A percentile compares a stretch with the other conserved stretches of the same genome.
Evolutionary conservation across 2,329 filamentous ascomycete genomes (phyloP).

Genomic region (Neonectria sp.): DNA sequence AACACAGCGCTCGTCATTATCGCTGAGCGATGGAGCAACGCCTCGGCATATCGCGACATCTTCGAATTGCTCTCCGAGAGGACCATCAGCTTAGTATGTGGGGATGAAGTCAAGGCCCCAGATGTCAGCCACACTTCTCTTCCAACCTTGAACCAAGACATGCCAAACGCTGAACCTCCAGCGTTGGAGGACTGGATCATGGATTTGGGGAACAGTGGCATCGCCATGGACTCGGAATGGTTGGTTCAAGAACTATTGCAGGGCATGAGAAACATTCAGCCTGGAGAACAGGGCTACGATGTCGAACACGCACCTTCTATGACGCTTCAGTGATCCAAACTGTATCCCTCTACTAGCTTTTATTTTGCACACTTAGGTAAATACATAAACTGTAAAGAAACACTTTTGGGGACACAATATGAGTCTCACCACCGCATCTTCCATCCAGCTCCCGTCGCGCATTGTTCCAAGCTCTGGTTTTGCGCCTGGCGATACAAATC

Average conservation of each 20-base stretch:
- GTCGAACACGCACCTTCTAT: slow-evolving; percentile 4
- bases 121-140: neutral
- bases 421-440: neutral
- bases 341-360: neutral
- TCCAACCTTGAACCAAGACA: neutral
- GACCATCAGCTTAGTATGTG: slow-evolving; percentile 48
- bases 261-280: slow-evolving; percentile 29
- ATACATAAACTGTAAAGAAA: neutral
- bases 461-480: slow-evolving; percentile 22
- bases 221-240: slow-evolving; percentile 35
- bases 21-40: slow-evolving; percentile 52
- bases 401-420: neutral
- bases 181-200: slow-evolving; percentile 33
- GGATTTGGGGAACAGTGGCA: slow-evolving; percentile 23
- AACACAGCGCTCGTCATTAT: slow-evolving; percentile 54
- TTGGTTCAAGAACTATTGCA: slow-evolving; percentile 36
- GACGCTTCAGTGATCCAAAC: slow-evolving; percentile 1
- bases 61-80: slow-evolving; percentile 49
- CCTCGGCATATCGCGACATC: slow-evolving; percentile 52
- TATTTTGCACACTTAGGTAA: neutral
- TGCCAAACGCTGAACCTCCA: slow-evolving; percentile 21
- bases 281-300: slow-evolving; percentile 5
- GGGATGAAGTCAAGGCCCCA: slow-evolving; percentile 15
- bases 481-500: slow-evolving; percentile 16
- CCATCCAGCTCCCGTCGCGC: slow-evolving; percentile 6